Conservation (phyloP, 306 rosid genomes). For the Lathyrus sativus region DNA sequence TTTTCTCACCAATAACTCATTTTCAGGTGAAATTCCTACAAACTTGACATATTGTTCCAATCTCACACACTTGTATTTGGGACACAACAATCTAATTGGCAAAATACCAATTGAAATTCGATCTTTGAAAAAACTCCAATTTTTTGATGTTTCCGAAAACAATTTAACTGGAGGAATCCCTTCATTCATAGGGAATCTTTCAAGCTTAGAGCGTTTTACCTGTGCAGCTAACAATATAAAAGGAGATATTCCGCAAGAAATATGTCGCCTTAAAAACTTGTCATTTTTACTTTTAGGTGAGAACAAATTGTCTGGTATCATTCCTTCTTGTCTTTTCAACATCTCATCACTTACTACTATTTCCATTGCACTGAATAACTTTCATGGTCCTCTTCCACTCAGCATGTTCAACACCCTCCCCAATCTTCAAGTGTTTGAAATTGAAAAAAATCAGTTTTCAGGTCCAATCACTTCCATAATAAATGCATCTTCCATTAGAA, state of each 20-base stretch:
- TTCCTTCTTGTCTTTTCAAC: conserved; percentile 41
- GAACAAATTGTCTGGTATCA: conserved; percentile 26
- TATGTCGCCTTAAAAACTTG: neutral
- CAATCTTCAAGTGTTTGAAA: accelerated
- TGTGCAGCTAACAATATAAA: neutral
- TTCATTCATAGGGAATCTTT: conserved; percentile 4
- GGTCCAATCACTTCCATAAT: conserved; percentile 30
- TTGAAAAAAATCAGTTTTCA: conserved; percentile 12
- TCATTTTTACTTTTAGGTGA: accelerated
- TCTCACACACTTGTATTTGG: neutral
- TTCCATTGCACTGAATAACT: too few species aligned
- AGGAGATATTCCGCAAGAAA: conserved; percentile 7
- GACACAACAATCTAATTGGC: neutral
- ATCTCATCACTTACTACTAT: conserved; percentile 2
- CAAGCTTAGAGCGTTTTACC: neutral
- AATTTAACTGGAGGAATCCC: neutral
- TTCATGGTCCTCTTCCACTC: conserved; percentile 39
- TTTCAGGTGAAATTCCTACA: neutral
- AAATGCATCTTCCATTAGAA: conserved; percentile 30
- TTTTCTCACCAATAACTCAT: neutral
- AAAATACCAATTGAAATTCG: conserved; percentile 15
- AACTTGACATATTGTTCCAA: conserved; percentile 10
- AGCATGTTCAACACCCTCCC: conserved; percentile 38
- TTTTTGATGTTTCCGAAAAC: accelerated
- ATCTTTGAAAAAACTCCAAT: neutral